Percentiles rank a stretch among this genome's conserved stretches.
Conservation (phyloP, 2,329 filamentous ascomycete genomes). For the Monilinia vaccinii-corymbosi region DNA sequence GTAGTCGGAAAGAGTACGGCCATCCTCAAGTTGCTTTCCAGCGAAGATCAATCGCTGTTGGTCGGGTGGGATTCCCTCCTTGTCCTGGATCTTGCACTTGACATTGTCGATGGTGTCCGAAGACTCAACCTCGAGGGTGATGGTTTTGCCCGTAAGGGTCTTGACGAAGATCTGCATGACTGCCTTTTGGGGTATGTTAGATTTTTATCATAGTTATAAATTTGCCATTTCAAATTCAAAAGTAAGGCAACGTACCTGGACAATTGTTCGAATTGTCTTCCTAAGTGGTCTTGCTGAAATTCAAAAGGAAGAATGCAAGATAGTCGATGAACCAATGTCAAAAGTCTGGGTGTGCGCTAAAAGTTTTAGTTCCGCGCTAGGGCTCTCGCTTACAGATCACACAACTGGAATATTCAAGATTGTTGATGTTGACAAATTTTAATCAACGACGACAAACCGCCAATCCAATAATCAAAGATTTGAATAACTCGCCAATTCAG, state of each 20-base stretch:
- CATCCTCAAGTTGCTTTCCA: constrained; percentile 99
- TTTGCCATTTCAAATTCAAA: not conserved
- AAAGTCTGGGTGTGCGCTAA: constrained; percentile 5
- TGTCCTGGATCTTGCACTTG: constrained; percentile 98
- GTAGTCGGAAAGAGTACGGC: constrained; percentile 98
- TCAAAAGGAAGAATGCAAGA: constrained; percentile 8
- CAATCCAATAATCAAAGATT: constrained; percentile 14
- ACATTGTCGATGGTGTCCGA: constrained; percentile 99
- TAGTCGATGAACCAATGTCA: constrained; percentile 1
- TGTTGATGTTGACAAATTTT: not conserved
- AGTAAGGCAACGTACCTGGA: constrained; percentile 23
- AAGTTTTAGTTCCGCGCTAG: constrained; percentile 3
- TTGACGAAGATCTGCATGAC: constrained; percentile 48
- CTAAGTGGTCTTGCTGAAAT: constrained; percentile 20
- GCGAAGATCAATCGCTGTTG: constrained; percentile 99
- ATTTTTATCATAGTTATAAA: not conserved
- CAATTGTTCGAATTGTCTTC: constrained; percentile 27
- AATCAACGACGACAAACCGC: constrained; percentile 9
- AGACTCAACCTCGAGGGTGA: constrained; percentile 99
- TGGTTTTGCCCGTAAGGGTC: constrained; percentile 98
- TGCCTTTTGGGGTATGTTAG: constrained; percentile 32
- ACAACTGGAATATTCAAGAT: constrained; percentile 5
- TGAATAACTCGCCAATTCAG: constrained; percentile 17
- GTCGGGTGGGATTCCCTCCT: constrained; percentile 98
- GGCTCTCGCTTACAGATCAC: constrained; percentile 11